Base-by-base conservation (phyloP, 1,139 yeast genomes). In the Taiozyma sp. region DNA sequence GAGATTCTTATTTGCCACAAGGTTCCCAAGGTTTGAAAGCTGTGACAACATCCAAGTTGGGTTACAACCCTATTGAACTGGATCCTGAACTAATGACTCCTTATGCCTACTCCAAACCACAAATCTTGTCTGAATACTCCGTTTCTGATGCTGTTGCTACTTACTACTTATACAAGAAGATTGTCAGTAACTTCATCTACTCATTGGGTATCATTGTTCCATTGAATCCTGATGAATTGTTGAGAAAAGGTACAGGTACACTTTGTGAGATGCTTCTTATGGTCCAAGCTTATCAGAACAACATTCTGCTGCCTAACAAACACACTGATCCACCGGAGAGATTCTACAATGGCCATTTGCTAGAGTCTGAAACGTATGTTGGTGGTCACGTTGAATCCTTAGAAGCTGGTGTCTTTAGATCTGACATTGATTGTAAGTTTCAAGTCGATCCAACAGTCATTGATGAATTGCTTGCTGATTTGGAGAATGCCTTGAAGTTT, bases 71-170 rank as follows among this genome's bases (percentile, higher is more conserved):
- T 6, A 85, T 93, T 29, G 99, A 95, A 69, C 74, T 95, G 54
- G 99, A 95, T 61, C 99, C 99, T 0, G 99, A 95, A 69, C 72
- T 91, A 48, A 95, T 95, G 99, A 90, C 97, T 0, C 97, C 97
- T 0, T 93, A 91, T 66, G 99, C 99, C 2, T 83, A 83, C 57
- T 97, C 91, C 62, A 82, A 86, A 60, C 99, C 99, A 0, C 99
- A 95, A 65, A 71, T 86, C 4, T 71, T 95, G 54, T 88, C 99
- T 0, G 99, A 95, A 65, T 95, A 95, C 68, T 95, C 99, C 0
- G 99, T 95, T 28, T 95, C 99, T 51, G 99, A 95, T 76, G 99
- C 99, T 4, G 99, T 95, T 46, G 99, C 99, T 6, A 95, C 99
- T 1, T 95, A 91, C 65, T 95, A 95, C 67, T 75, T 95, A 47